Base-by-base conservation (phyloP, 116 monocot genomes). In the Posidonia oceanica region DNA sequence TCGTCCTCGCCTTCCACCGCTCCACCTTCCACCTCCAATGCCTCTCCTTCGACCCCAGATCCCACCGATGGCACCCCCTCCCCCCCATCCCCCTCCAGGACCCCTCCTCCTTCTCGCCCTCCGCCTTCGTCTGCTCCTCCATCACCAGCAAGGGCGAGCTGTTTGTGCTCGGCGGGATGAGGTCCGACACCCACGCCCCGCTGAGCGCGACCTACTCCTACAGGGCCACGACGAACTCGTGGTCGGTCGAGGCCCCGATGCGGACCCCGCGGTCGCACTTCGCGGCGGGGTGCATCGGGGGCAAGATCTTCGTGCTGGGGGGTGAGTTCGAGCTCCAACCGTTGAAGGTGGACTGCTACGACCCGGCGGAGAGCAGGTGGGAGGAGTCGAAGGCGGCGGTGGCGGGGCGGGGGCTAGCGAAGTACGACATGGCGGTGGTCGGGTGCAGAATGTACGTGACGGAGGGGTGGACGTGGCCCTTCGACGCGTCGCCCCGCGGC, bases 401-500 rank as follows among this genome's bases (percentile, higher is more conserved):
- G 53, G 58, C 79, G 80, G 56, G 55, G 22, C 48, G 66, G 42
- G 73, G 79, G 52, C 69, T 93, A 64, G 73, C 84, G 36, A 64
- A 80, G 73, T 89, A 93, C 76, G 93, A 93, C 72, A 78, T 82
- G 7, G 93, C 84, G 13, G 89, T 77, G 36, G 68, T 84, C 44
- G 83, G 83, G 10, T 70, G 67, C 36, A 77, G 69, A 59, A 65
- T 89, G 72, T 82, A 81, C 75, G 71, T 93, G 14, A 88, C 89
- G 54, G 93, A 89, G 71, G 93, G 93, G 4, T 93, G 93, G 93
- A 72, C 77, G 14, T 89, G 93, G 93, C 93, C 93, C 54, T 88
- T 89, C 74, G 65, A 60, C 66, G 38, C n/a, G 16, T 62, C 83
- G 38, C 89, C 86, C 39, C 77, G 86, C 16, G 93, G 84, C 7